Base-by-base conservation (phyloP, 2,329 filamentous ascomycete genomes). In the Fusarium albidum region DNA sequence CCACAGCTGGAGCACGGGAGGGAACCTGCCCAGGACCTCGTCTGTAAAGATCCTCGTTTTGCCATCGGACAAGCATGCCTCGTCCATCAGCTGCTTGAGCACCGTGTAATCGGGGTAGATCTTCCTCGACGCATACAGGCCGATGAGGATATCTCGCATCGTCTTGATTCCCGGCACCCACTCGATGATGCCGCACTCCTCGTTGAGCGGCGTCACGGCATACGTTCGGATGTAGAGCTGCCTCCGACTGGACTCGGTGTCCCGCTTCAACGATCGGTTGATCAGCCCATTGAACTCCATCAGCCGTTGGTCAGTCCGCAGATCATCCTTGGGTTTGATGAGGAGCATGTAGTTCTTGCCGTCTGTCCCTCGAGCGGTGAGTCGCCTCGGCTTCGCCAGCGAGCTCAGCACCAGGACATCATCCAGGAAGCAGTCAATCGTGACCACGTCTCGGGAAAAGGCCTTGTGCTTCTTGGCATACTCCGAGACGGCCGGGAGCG, bases 281-380 rank as follows among this genome's bases (percentile, higher is more conserved):
- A 99, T 98, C 85, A 98, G 95, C 38, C 89, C 87, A 71, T 98
- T 99, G 79, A 99, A 99, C 70, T 99, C 96, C 93, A 99, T 99
- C 15, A 99, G 86, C 44, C 95, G 91, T 72, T 98, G 94, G 68
- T 99, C 96, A 63, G 96, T 99, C 43, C 95, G 89, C 18, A 99
- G 83, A 71, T 99, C 96, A 71, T 99, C 95, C 72, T 98, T 98
- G 9, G 95, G 96, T 69, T 99, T 99, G 78, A 96, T 96, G 49
- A 99, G 82, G 8, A 99, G 84, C 60, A 91, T 91, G 71, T 99
- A 99, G 14, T 83, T 82, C 52, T 89, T 89, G 8, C 96, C 95
- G 73, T 99, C 92, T 0, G 91, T 94, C 1, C 94, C 95, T 48
- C 91, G 85, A 7, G 95, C 90, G 13, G 87, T 95, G 48, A 99